These are phyloP conservation scores for Anisodus tanguticus DNA, from an alignment of 257 asterid genomes.

Conservation along the genomic window DNA sequence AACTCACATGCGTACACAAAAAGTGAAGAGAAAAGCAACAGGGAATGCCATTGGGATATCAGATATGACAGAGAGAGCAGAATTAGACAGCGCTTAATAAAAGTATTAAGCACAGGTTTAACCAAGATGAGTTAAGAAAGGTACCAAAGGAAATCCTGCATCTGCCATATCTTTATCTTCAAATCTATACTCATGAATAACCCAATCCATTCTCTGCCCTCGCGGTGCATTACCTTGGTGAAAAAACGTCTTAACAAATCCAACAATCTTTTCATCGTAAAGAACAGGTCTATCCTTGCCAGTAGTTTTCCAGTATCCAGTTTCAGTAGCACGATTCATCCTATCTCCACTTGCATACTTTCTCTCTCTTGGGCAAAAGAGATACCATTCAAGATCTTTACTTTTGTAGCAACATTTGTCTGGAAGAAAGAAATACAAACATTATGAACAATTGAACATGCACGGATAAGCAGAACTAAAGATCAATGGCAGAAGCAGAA, in stretches of 20 bases:
- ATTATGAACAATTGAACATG: not conserved
- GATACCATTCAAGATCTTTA: no score
- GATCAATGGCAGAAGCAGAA: not conserved
- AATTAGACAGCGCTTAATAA: not conserved
- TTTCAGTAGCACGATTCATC: no score
- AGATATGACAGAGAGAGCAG: not conserved
- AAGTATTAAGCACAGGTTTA: no score
- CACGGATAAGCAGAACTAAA: not conserved
- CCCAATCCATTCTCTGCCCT: conserved; percentile 85
- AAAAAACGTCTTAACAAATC: conserved; percentile 75
- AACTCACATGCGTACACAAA: not conserved
- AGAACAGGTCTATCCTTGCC: no score
- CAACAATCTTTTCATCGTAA: conserved; percentile 48
- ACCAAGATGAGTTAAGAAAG: not conserved
- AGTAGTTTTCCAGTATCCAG: no score
- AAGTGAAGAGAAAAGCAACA: not conserved
- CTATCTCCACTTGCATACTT: no score
- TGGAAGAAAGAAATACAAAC: not conserved
- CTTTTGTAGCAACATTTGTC: conserved; percentile 25
- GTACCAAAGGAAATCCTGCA: conserved; percentile 63
- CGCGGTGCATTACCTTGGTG: conserved; percentile 68
- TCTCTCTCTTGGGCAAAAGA: no score
- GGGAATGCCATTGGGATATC: not conserved
- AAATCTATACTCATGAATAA: conserved; percentile 68
- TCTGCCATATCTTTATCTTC: conserved; percentile 57